Base-by-base conservation (phyloP, 202 grass and related monocot genomes). In the Setaria italica region DNA sequence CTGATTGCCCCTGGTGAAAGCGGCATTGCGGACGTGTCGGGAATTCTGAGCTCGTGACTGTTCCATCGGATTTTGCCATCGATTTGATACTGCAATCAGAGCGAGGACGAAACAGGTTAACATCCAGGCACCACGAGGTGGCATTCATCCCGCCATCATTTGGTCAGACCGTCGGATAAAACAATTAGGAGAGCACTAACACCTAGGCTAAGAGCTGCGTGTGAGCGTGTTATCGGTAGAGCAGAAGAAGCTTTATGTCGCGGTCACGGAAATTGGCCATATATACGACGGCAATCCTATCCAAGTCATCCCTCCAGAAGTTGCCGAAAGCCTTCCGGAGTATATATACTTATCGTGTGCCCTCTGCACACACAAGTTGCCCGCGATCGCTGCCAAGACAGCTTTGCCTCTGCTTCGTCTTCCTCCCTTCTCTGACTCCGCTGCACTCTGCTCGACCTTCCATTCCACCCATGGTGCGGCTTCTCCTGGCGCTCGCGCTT, bases 281-380 rank as follows among this genome's bases (percentile, higher is more conserved):
- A 87, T 80, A 80, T 55, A 81, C 62, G 75, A 81, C 62, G 75
- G 80, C 41, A 75, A 32, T 39, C 76, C 69, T 56, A 80, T 70
- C 57, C 50, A 87, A 83, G 85, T 47, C 53, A 87, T 90, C 87
- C 85, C 29, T 74, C 53, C 17, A 63, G 89, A 79, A 85, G 55
- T 81, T 15, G 53, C 81, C 85, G 67, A 84, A 90, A 80, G 81
- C 76, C 54, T 70, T 74, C 51, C 10, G 16, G 30, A 71, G 85
- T 87, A 90, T 77, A 88, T 88, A 87, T 91, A 81, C 85, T 71
- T 88, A 77, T 81, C 85, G 81, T 91, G 89, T 19, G 48, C 49
- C 45, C 81, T 70, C 9, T 12, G 63, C 54, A 17, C 17, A 58
- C 68, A 70, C 70, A 80, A 64, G 69, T 70, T 53, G 80, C 75